These are phyloP conservation scores for Diaporthe sp. DNA, from an alignment of 2,329 filamentous ascomycete genomes.

Conservation along the genomic window DNA sequence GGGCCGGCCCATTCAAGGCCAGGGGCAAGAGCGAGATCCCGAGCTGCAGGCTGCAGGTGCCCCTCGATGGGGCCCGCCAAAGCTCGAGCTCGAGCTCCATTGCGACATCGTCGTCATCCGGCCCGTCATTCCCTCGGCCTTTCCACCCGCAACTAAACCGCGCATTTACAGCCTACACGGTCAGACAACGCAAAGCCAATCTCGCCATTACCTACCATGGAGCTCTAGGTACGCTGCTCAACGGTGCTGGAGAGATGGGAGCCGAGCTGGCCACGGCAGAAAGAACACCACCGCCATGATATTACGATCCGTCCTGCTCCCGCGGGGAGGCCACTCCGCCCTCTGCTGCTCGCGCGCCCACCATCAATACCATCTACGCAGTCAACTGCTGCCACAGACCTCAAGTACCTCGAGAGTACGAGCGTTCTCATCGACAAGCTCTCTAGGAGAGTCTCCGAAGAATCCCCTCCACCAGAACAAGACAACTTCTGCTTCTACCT, in stretches of 20 bases:
- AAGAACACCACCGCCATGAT: constrained; percentile 25
- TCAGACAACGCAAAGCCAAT: not conserved
- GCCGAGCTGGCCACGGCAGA: constrained; percentile 5
- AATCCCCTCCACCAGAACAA: not conserved
- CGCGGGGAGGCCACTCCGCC: constrained; percentile 19
- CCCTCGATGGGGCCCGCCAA: not conserved
- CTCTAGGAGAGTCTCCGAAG: constrained; percentile 23
- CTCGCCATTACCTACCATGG: not conserved
- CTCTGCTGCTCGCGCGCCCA: constrained; percentile 29
- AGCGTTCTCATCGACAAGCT: constrained; percentile 29
- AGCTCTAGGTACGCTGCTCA: constrained; percentile 8
- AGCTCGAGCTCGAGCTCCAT: constrained; percentile 19
- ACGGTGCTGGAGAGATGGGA: constrained; percentile 18
- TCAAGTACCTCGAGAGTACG: constrained; percentile 19
- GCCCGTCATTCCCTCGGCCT: constrained; percentile 2
- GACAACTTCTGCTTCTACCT: not conserved
- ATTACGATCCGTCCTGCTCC: constrained; percentile 32
- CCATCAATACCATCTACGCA: constrained; percentile 29
- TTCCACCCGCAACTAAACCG: not conserved
- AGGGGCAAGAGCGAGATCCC: not conserved
- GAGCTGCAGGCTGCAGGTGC: constrained; percentile 12
- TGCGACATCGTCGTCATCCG: constrained; percentile 26
- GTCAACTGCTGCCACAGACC: constrained; percentile 21
- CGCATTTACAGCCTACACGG: not conserved
- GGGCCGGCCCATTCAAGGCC: no score